A percentile compares a stretch with the other conserved stretches of the same genome.
Evolutionary conservation across 768 basidiomycete species (phyloP).

Genomic region (Pleurotus sapidus): DNA sequence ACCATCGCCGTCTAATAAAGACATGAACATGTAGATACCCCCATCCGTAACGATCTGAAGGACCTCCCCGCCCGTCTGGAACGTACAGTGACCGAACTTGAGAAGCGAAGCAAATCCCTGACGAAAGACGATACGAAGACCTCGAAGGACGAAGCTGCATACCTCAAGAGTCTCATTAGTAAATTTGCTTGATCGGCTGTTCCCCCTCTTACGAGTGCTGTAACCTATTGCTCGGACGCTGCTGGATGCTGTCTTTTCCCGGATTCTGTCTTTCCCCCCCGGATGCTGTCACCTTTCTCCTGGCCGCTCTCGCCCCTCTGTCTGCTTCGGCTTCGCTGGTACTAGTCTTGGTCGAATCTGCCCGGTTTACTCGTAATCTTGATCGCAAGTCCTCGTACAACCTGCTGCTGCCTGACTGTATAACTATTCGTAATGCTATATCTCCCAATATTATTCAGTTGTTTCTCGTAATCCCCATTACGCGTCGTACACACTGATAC

Average conservation of each 20-base stretch:
- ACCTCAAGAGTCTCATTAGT: constrained; percentile 26
- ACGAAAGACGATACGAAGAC: constrained; percentile 29
- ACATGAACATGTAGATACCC: constrained; percentile 9
- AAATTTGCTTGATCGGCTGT: constrained; percentile 15
- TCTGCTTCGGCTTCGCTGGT: too few relatives aligned
- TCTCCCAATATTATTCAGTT: too few relatives aligned
- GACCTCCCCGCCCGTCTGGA: constrained; percentile 52
- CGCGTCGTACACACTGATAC: not conserved
- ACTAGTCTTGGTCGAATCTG: too few relatives aligned
- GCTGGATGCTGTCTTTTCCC: not conserved
- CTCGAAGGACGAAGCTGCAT: constrained; percentile 20
- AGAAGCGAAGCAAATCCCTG: constrained; percentile 49
- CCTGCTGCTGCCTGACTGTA: too few relatives aligned
- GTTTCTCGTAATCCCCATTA: not conserved
- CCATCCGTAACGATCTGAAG: constrained; percentile 43
- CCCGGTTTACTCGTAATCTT: too few relatives aligned
- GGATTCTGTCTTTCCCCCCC: too few relatives aligned
- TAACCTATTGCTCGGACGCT: not conserved
- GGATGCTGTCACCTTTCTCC: too few relatives aligned
- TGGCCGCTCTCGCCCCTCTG: too few relatives aligned
- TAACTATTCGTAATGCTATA: too few relatives aligned
- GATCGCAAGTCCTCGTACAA: too few relatives aligned
- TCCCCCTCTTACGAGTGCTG: not conserved
- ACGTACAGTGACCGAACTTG: constrained; percentile 44
- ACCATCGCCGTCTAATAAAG: not conserved